Evolutionary conservation across 176 grass and related monocot species (phyloP).

Genomic region (Cocos nucifera): DNA sequence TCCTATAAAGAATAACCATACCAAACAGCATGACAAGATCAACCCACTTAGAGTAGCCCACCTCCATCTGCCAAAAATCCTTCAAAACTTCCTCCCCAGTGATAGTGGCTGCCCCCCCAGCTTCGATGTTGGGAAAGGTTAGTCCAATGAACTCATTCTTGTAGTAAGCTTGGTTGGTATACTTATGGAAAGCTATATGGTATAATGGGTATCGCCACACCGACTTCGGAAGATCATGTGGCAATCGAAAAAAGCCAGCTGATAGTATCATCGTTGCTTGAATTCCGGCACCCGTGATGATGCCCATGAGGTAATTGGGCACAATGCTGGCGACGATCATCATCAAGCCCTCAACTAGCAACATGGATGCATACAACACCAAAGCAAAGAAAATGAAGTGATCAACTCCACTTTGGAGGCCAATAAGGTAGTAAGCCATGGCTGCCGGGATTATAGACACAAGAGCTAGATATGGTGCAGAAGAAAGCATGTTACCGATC

Average conservation of each 20-base stretch:
- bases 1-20: slow-evolving; percentile 31
- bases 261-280: slow-evolving; percentile 36
- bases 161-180: slow-evolving; percentile 29
- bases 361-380: slow-evolving; percentile 8
- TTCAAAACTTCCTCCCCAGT: slow-evolving; percentile 18
- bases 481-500: slow-evolving; percentile 37
- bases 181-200: slow-evolving; percentile 47
- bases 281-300: slow-evolving; percentile 26
- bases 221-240: slow-evolving; percentile 27
- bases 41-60: slow-evolving; percentile 50
- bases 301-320: slow-evolving; percentile 44
- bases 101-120: slow-evolving; percentile 17
- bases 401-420: slow-evolving; percentile 16
- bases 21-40: slow-evolving; percentile 37
- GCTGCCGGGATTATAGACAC: slow-evolving; percentile 15
- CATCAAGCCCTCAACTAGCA: slow-evolving; percentile 33
- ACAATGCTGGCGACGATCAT: slow-evolving; percentile 24
- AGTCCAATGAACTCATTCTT: slow-evolving; percentile 40
- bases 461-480: slow-evolving; percentile 22
- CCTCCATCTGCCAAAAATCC: slow-evolving; percentile 28
- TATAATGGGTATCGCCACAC: slow-evolving; percentile 42
- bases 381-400: slow-evolving; percentile 24
- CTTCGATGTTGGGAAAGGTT: slow-evolving; percentile 20
- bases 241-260: slow-evolving; percentile 33
- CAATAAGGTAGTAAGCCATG: slow-evolving; percentile 26